Evolutionary conservation across 768 basidiomycete genomes (phyloP).

Genomic region (Phaffia australis): DNA sequence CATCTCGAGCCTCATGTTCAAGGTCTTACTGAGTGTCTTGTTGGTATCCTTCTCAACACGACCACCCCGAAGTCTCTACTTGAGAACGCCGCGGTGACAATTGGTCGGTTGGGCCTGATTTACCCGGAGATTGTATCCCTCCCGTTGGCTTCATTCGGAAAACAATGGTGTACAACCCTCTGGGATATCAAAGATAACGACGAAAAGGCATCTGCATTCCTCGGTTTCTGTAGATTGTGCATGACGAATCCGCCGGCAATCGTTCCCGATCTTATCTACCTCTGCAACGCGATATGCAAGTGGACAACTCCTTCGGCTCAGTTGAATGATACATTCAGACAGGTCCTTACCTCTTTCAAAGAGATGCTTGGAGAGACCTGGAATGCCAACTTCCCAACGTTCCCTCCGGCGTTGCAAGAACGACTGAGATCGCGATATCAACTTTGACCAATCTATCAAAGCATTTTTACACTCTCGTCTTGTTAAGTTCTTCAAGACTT

Average conservation of each 20-base stretch:
- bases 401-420: conserved; percentile 81
- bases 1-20: conserved; percentile 85
- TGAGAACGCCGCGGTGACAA: conserved; percentile 97
- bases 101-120: conserved; percentile 88
- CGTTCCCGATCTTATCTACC: conserved; percentile 85
- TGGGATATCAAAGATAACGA: conserved; percentile 99
- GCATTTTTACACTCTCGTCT: background rate
- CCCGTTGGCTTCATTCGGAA: conserved; percentile 77
- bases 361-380: conserved; percentile 68
- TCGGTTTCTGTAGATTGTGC: conserved; percentile 90
- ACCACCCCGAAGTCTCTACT: conserved; percentile 87
- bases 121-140: conserved; percentile 82
- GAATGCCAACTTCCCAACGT: conserved; percentile 66
- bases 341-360: conserved; percentile 80
- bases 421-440: conserved; percentile 76
- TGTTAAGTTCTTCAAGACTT: background rate
- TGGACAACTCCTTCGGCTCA: conserved; percentile 89
- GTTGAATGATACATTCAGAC: conserved; percentile 84
- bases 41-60: conserved; percentile 83
- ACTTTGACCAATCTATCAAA: conserved; percentile 44
- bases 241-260: conserved; percentile 90
- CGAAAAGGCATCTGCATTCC: conserved; percentile 98
- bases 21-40: conserved; percentile 71
- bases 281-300: conserved; percentile 93
- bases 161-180: conserved; percentile 87